Evolutionary conservation across 2,329 filamentous ascomycete species (phyloP).

Genomic region (Sporothrix pseudoabietina): DNA sequence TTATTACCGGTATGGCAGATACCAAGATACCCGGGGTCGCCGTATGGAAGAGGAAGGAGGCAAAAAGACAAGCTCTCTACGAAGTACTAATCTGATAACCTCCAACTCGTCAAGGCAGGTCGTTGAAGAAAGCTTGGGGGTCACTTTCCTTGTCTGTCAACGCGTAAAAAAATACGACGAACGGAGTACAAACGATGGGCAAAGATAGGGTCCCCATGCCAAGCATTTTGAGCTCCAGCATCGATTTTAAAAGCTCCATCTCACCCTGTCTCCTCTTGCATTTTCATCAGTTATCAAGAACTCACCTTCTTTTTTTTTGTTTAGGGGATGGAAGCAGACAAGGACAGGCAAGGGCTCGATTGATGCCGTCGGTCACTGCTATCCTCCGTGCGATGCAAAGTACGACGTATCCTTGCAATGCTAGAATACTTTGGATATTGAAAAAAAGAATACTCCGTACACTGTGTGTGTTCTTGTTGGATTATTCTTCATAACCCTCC

Average conservation of each 20-base stretch:
- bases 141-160: neutral
- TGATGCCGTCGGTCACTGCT: neutral
- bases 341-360: neutral
- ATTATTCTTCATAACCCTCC: neutral
- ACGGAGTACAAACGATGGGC: no score
- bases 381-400: neutral
- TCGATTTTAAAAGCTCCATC: neutral
- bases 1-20: neutral
- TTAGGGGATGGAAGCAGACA: neutral
- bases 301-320: neutral
- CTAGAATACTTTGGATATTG: neutral
- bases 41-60: conserved; percentile 16
- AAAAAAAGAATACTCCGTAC: neutral
- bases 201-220: neutral
- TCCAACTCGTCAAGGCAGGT: neutral
- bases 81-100: neutral
- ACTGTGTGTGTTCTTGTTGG: neutral
- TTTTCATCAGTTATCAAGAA: neutral
- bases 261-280: neutral
- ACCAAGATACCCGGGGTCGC: neutral
- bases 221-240: neutral
- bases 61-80: neutral
- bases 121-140: neutral
- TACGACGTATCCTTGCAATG: neutral
- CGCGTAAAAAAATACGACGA: no score